These are phyloP conservation scores for Mycena maculata DNA, from an alignment of 768 basidiomycete species.

Conservation along the genomic window DNA sequence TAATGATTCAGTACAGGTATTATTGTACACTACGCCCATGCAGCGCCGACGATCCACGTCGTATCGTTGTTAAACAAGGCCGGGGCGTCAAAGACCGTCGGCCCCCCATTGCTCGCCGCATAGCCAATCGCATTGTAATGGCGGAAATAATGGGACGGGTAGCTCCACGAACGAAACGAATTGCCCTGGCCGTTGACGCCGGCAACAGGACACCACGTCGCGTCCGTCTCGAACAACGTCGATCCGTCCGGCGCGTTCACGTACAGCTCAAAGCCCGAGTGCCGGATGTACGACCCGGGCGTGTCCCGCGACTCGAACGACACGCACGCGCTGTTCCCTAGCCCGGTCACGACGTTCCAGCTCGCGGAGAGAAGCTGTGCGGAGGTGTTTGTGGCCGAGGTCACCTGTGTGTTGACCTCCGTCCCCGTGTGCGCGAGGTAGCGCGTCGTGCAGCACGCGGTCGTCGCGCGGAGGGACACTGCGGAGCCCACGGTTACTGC, in stretches of 20 bases:
- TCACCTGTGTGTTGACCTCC: conserved; percentile 23
- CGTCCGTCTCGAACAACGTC: conserved; percentile 14
- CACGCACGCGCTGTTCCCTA: conserved; percentile 19
- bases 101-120: conserved; percentile 14
- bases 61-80: too few relatives aligned
- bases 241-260: conserved; percentile 16
- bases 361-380: conserved; percentile 12
- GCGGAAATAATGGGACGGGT: conserved; percentile 22
- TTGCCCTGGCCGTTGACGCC: conserved; percentile 24
- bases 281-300: conserved; percentile 16
- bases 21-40: too few relatives aligned
- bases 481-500: too few relatives aligned
- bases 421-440: conserved; percentile 22
- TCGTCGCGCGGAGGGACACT: conserved; percentile 19
- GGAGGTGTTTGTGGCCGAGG: conserved; percentile 2
- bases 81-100: conserved; percentile 11
- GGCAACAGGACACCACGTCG: conserved; percentile 19
- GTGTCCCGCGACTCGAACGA: conserved; percentile 26
- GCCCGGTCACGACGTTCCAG: conserved; percentile 25
- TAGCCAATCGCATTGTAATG: conserved; percentile 4
- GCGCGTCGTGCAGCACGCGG: conserved; percentile 23
- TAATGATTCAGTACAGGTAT: too few relatives aligned
- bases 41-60: conserved; percentile 12
- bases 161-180: conserved; percentile 20
- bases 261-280: conserved; percentile 8